Percentiles rank a stretch among this genome's conserved stretches.
Conservation (phyloP, 1,139 yeast genomes). For the Yamadazyma aaseri region DNA sequence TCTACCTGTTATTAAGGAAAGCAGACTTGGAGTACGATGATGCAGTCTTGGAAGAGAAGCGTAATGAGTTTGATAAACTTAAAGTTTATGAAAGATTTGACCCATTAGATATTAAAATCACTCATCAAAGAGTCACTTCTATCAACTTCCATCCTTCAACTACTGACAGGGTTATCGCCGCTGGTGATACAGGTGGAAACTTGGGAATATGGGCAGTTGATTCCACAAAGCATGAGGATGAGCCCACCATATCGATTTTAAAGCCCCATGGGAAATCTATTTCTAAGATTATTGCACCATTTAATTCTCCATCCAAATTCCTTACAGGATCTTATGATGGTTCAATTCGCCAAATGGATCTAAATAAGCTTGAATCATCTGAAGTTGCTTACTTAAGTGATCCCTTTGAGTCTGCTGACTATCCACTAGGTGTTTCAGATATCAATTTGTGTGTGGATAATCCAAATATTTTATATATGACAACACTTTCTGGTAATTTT, state of each 20-base stretch:
- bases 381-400: slow-evolving; percentile 58
- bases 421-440: slow-evolving; percentile 59
- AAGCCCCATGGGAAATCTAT: slow-evolving; percentile 78
- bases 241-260: slow-evolving; percentile 59
- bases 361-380: slow-evolving; percentile 55
- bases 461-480: slow-evolving; percentile 58
- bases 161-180: slow-evolving; percentile 63
- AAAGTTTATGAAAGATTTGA: slow-evolving; percentile 54
- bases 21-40: slow-evolving; percentile 26
- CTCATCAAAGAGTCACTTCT: slow-evolving; percentile 71
- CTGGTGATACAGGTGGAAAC: slow-evolving; percentile 85
- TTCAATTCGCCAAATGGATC: slow-evolving; percentile 69
- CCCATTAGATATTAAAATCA: slow-evolving; percentile 70
- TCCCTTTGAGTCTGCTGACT: slow-evolving; percentile 37
- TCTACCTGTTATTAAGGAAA: slow-evolving; percentile 52
- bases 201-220: slow-evolving; percentile 89
- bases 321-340: slow-evolving; percentile 86
- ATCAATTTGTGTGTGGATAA: slow-evolving; percentile 48
- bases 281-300: slow-evolving; percentile 58
- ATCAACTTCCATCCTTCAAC: slow-evolving; percentile 73
- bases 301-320: slow-evolving; percentile 50
- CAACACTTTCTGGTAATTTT: slow-evolving; percentile 80
- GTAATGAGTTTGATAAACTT: slow-evolving; percentile 54
- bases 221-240: slow-evolving; percentile 26
- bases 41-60: slow-evolving; percentile 39